phyloP scores from a whole-genome alignment of 306 rosid species.

The Dryas drummondii region DNA sequence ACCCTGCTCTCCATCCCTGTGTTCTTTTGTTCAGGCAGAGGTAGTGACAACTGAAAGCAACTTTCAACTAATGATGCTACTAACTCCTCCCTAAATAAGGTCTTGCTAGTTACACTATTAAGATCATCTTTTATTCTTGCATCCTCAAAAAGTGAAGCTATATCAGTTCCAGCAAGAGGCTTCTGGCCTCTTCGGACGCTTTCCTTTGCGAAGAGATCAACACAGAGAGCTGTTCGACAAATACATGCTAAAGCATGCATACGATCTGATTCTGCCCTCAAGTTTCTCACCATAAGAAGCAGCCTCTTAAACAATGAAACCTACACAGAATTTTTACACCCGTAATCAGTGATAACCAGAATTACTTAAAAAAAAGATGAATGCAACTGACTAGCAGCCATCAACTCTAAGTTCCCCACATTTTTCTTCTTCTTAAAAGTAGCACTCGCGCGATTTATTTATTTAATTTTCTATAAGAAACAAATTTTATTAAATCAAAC shows the following conservation, averaged over 20 bases:
- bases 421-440: neutral
- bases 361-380: neutral
- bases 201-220: slow-evolving; percentile 96
- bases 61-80: slow-evolving; percentile 98
- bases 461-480: too few relatives aligned
- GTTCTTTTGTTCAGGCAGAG: slow-evolving; percentile 93
- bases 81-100: slow-evolving; percentile 92
- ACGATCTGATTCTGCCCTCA: slow-evolving; percentile 98
- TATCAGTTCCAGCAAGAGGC: slow-evolving; percentile 97
- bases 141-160: slow-evolving; percentile 97
- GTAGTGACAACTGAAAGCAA: slow-evolving; percentile 96
- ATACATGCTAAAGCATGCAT: slow-evolving; percentile 97
- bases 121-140: slow-evolving; percentile 88
- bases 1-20: slow-evolving; percentile 97
- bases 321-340: slow-evolving; percentile 36
- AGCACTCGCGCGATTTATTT: neutral
- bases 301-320: slow-evolving; percentile 92
- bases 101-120: slow-evolving; percentile 76
- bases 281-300: slow-evolving; percentile 92
- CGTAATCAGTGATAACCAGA: neutral
- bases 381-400: too few relatives aligned
- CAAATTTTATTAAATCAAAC: too few relatives aligned
- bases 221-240: slow-evolving; percentile 98
- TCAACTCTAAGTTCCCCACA: too few relatives aligned
- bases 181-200: slow-evolving; percentile 99